Evolutionary conservation across 768 basidiomycete genomes (phyloP).

Genomic region (Tricholoma hemisulphureum): DNA sequence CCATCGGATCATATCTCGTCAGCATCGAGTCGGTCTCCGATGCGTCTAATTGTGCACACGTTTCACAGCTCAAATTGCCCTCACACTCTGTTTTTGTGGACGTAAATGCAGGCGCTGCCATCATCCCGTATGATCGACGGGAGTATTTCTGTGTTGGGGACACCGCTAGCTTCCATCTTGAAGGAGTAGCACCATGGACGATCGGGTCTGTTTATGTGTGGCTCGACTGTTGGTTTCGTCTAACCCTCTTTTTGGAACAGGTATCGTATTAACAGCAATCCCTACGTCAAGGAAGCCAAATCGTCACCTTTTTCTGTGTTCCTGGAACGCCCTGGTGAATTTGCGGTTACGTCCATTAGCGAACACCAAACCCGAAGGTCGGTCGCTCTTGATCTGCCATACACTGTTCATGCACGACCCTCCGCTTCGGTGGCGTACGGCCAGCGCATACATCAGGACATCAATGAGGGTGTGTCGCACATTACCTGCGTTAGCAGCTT

Average conservation of each 20-base stretch:
- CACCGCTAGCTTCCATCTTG: constrained; percentile 84
- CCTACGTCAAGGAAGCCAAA: constrained; percentile 69
- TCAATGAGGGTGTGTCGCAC: constrained; percentile 74
- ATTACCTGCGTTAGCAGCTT: neutral
- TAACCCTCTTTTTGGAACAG: constrained; percentile 36
- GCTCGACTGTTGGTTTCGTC: constrained; percentile 1
- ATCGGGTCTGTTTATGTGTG: constrained; percentile 55
- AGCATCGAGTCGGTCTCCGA: constrained; percentile 78
- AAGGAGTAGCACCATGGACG: constrained; percentile 92
- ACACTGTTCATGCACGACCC: constrained; percentile 81
- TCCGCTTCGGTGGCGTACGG: constrained; percentile 91
- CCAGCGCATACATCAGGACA: constrained; percentile 74
- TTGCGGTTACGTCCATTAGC: constrained; percentile 83
- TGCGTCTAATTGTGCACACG: constrained; percentile 77
- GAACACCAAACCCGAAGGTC: constrained; percentile 91
- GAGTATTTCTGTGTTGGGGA: constrained; percentile 90
- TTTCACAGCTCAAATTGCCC: constrained; percentile 61
- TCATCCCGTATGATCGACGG: constrained; percentile 77
- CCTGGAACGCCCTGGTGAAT: constrained; percentile 79
- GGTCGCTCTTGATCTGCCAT: constrained; percentile 67
- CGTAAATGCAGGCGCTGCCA: constrained; percentile 92
- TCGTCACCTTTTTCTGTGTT: constrained; percentile 79
- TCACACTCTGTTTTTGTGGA: constrained; percentile 78
- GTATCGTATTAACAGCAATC: constrained; percentile 77
- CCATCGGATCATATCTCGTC: constrained; percentile 79